Percentiles rank a stretch among this genome's conserved stretches.
phyloP scores from a whole-genome alignment of 345 rosid species.

The Sonneratia alba region DNA sequence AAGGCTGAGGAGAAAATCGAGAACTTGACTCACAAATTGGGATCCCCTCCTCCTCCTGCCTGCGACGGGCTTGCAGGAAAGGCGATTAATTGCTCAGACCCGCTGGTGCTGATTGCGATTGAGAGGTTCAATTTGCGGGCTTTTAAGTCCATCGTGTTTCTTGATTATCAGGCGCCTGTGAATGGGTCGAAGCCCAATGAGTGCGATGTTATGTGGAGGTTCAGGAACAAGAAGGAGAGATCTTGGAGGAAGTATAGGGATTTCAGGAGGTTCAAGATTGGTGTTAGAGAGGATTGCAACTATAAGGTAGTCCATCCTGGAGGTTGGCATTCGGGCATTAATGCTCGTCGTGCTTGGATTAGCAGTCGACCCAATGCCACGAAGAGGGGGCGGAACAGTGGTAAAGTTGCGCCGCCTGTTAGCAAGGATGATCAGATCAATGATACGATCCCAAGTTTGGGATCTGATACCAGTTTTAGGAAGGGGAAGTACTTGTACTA shows the following conservation, averaged over 20 bases:
- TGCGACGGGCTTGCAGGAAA: conserved; percentile 32
- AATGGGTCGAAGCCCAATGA: conserved; percentile 61
- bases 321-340: conserved; percentile 84
- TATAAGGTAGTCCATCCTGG: conserved; percentile 49
- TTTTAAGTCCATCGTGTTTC: conserved; percentile 64
- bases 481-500: conserved; percentile 80
- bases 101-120: conserved; percentile 50
- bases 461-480: conserved; percentile 49
- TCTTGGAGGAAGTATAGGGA: conserved; percentile 93
- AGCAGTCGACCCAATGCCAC: conserved; percentile 23
- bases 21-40: conserved; percentile 21
- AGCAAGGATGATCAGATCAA: conserved; percentile 52
- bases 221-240: conserved; percentile 84
- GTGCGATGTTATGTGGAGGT: conserved; percentile 89
- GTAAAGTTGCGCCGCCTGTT: conserved; percentile 15
- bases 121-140: conserved; percentile 65
- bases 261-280: conserved; percentile 76
- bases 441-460: conserved; percentile 55
- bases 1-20: conserved; percentile 33
- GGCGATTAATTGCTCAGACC: conserved; percentile 83
- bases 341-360: conserved; percentile 50
- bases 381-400: conserved; percentile 16
- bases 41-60: not conserved
- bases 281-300: conserved; percentile 47
- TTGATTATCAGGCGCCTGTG: conserved; percentile 66